These are phyloP conservation scores for Phaeosphaeria sp. DNA, from an alignment of 2,329 filamentous ascomycete genomes.

Conservation along the genomic window DNA sequence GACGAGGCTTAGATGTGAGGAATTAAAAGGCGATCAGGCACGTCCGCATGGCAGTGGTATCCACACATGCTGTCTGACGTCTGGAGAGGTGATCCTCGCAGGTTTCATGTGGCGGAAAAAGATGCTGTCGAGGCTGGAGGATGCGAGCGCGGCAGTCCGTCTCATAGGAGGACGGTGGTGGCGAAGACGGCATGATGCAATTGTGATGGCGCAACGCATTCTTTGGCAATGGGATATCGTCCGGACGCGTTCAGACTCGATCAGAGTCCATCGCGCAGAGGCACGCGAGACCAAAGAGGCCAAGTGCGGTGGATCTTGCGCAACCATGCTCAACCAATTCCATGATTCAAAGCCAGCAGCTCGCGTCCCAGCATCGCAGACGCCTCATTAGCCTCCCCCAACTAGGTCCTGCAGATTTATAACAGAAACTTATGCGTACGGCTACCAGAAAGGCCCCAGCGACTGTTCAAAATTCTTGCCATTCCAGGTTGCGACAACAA, in stretches of 20 bases:
- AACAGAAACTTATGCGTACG: slow-evolving; percentile 30
- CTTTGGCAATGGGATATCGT: neutral
- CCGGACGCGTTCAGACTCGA: slow-evolving; percentile 12
- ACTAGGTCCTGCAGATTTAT: slow-evolving; percentile 20
- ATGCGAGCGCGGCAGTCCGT: neutral
- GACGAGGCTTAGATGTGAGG: slow-evolving; percentile 14
- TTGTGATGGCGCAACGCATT: neutral
- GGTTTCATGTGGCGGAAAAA: neutral
- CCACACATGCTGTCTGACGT: slow-evolving; percentile 29
- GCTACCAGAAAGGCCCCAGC: slow-evolving; percentile 7
- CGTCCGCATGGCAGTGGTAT: slow-evolving; percentile 22
- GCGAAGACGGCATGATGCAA: neutral
- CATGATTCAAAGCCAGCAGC: slow-evolving; percentile 10
- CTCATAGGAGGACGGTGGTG: neutral
- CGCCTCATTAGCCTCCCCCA: slow-evolving; percentile 24
- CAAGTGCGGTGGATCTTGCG: slow-evolving; percentile 21
- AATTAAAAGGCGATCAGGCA: slow-evolving; percentile 28
- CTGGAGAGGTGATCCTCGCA: slow-evolving; percentile 7
- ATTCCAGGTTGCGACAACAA: neutral
- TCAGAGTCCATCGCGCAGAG: slow-evolving; percentile 12
- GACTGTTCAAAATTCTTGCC: slow-evolving; percentile 6
- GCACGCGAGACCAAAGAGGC: neutral
- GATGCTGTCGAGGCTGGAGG: neutral
- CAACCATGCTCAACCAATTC: slow-evolving; percentile 26
- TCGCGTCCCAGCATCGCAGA: slow-evolving; percentile 26